Percentiles rank a stretch among this genome's conserved stretches.
phyloP scores from a whole-genome alignment of 1,284 basidiomycete genomes.

The Flammula alnicola region DNA sequence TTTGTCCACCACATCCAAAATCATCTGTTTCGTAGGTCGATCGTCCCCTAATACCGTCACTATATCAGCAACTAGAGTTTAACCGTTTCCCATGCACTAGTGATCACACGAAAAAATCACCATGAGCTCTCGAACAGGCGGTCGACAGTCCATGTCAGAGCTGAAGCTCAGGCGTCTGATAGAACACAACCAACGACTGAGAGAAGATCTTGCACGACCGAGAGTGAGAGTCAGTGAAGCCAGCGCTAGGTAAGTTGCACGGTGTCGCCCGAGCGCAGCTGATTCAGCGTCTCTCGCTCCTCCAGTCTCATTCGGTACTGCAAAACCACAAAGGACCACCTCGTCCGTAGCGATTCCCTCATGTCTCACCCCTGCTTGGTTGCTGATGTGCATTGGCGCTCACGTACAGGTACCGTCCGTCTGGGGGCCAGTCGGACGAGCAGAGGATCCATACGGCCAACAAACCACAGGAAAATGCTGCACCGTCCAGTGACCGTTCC shows the following conservation, averaged over 20 bases:
- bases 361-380: constrained; percentile 6
- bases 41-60: neutral
- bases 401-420: constrained; percentile 77
- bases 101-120: constrained; percentile 22
- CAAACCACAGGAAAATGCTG: constrained; percentile 54
- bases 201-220: constrained; percentile 90
- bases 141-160: constrained; percentile 88
- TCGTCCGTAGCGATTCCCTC: constrained; percentile 53
- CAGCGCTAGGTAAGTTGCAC: constrained; percentile 73
- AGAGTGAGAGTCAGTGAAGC: constrained; percentile 92
- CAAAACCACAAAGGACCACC: constrained; percentile 88
- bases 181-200: constrained; percentile 91
- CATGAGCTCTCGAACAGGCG: constrained; percentile 45
- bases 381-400: constrained; percentile 14
- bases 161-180: constrained; percentile 92
- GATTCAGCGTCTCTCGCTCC: constrained; percentile 8
- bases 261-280: constrained; percentile 9
- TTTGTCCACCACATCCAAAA: neutral
- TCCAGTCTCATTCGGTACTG: constrained; percentile 86
- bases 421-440: constrained; percentile 86
- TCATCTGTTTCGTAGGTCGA: constrained; percentile 1
- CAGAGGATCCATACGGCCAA: constrained; percentile 83
- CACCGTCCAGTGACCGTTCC: constrained; percentile 45
- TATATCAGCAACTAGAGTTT: neutral
- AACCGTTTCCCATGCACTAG: constrained; percentile 15